These are phyloP conservation scores for Torrubiellomyces zombiae DNA, from an alignment of 2,329 filamentous ascomycete species.

Conservation along the genomic window DNA sequence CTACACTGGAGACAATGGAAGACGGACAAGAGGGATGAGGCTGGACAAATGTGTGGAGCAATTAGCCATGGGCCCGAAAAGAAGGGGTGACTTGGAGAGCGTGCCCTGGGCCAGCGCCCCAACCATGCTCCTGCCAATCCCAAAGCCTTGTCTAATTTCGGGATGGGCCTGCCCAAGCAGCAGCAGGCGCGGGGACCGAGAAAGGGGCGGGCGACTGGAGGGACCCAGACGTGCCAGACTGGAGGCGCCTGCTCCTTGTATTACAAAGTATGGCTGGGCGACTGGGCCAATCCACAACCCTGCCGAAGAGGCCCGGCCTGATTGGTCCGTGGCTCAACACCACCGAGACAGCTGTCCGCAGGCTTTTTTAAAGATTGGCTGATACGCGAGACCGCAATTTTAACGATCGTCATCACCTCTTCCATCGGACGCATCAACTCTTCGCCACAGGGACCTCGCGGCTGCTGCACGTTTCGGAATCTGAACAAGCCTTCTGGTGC, in stretches of 20 bases:
- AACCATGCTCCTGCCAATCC: conserved; percentile 21
- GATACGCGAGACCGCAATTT: conserved; percentile 3
- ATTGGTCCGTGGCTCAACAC: conserved; percentile 13
- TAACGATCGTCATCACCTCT: too few species aligned
- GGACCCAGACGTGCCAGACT: too few species aligned
- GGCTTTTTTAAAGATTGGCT: conserved; percentile 13
- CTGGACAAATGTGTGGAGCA: conserved; percentile 3
- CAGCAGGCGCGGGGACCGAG: conserved; percentile 22
- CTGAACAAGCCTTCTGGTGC: too few species aligned
- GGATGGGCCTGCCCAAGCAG: conserved; percentile 16
- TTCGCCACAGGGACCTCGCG: too few species aligned
- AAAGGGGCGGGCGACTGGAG: conserved; percentile 23
- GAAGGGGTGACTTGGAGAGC: conserved; percentile 24
- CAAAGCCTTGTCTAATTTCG: conserved; percentile 36
- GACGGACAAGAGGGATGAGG: conserved; percentile 3
- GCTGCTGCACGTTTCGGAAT: too few species aligned
- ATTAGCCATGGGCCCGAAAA: conserved; percentile 3
- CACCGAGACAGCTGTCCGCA: conserved; percentile 12
- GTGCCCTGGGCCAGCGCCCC: too few species aligned
- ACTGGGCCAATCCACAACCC: too few species aligned
- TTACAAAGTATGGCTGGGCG: too few species aligned
- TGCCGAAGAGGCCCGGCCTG: too few species aligned
- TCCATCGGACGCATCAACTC: too few species aligned
- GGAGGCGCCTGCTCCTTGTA: too few species aligned
- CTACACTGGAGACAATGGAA: conserved; percentile 2